phyloP scores from a whole-genome alignment of 768 basidiomycete species.

The Termitomyces sp. region DNA sequence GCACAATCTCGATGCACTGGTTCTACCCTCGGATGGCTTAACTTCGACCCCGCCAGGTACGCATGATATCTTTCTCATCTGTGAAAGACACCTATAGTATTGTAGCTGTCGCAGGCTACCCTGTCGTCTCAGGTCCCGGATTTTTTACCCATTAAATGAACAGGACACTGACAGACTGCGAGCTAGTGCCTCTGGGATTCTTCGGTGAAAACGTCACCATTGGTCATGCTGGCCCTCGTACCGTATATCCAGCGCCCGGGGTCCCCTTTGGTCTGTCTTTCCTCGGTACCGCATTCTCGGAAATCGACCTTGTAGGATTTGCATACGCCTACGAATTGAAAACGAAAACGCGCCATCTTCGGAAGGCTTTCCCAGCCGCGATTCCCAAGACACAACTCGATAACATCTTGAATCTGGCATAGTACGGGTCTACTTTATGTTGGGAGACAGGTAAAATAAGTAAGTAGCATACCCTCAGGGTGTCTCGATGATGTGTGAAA shows the following conservation, averaged over 20 bases:
- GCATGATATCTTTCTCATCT: not conserved
- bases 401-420: not conserved
- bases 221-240: slow-evolving; percentile 28
- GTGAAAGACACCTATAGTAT: not conserved
- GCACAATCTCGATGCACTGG: slow-evolving; percentile 44
- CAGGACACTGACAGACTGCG: not conserved
- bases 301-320: slow-evolving; percentile 48
- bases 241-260: slow-evolving; percentile 46
- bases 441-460: not conserved
- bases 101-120: slow-evolving; percentile 59
- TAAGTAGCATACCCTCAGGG: too few species aligned
- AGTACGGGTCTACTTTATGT: not conserved
- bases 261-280: slow-evolving; percentile 60
- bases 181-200: slow-evolving; percentile 53
- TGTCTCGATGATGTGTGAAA: too few species aligned
- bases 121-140: slow-evolving; percentile 48
- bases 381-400: not conserved
- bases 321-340: slow-evolving; percentile 64
- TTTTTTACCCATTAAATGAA: not conserved
- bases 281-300: slow-evolving; percentile 55
- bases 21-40: slow-evolving; percentile 38
- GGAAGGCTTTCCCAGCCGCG: not conserved
- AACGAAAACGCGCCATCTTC: slow-evolving; percentile 32
- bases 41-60: slow-evolving; percentile 33
- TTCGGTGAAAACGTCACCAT: slow-evolving; percentile 40